Evolutionary conservation across 176 grass and related monocot genomes (phyloP).

Genomic region (Eleusine indica): DNA sequence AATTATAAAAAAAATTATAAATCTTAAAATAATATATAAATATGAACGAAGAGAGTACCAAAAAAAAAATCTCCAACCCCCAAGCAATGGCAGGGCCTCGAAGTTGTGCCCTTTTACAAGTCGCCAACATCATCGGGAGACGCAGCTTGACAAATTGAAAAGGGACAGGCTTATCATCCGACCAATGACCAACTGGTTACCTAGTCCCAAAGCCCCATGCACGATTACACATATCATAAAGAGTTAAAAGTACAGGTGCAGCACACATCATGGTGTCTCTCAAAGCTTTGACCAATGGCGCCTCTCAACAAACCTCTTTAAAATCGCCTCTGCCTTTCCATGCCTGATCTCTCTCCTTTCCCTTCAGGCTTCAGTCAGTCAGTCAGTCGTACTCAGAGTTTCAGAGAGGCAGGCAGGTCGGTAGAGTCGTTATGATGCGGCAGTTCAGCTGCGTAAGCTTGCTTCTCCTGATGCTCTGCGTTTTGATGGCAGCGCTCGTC

Average conservation of each 20-base stretch:
- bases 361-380: background rate
- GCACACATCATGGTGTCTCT: background rate
- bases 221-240: background rate
- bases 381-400: constrained; percentile 23
- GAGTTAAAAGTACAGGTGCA: constrained; percentile 27
- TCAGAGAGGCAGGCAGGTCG: background rate
- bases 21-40: too few species aligned
- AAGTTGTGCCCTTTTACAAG: background rate
- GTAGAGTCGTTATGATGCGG: constrained; percentile 34
- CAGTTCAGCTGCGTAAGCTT: constrained; percentile 14
- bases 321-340: constrained; percentile 13
- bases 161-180: constrained; percentile 14
- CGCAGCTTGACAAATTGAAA: constrained; percentile 37
- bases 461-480: constrained; percentile 15
- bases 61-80: background rate
- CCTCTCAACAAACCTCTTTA: background rate
- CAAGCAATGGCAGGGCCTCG: constrained; percentile 35
- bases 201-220: constrained; percentile 6
- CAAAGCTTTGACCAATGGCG: constrained; percentile 53
- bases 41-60: too few species aligned
- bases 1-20: too few species aligned
- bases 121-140: constrained; percentile 27
- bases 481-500: constrained; percentile 6
- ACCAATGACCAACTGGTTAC: constrained; percentile 38
- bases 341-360: constrained; percentile 10